Evolutionary conservation across 495 filamentous ascomycete species (phyloP), one percentile per base, ranked within the genome.

Genomic region (Aspergillus affinis): DNA sequence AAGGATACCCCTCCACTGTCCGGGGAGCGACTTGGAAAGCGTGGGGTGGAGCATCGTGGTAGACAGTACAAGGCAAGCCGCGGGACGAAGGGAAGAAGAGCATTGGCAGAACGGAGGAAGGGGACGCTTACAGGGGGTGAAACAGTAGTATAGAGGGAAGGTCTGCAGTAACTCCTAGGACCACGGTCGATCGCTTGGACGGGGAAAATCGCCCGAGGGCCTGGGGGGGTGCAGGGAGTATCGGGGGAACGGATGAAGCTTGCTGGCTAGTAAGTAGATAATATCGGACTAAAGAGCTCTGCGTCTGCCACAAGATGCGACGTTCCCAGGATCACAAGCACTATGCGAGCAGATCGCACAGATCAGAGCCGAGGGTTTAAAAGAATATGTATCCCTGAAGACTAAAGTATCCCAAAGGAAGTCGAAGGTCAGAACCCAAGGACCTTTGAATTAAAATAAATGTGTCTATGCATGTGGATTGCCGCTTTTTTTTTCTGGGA

Each of bases 181-280:
- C 57, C 57, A 54, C 55, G 41, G 65, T 65, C 59, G 66, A 58
- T 56, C 61, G 32, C 21, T 50, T 30, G 20, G 27, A 36, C 59
- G 48, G 61, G 60, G 48, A 36, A 59, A 59, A 65, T 59, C 54
- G 59, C 63, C 63, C 64, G 62, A 54, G 55, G 45, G 53, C 50
- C 55, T 59, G 29, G 55, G 52, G 59, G 17, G 6, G 18, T n/a
- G 27, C 51, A 55, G 60, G 62, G 54, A 48, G 60, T 58, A 60
- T 67, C 75, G 75, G 75, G 63, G 72, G 66, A 77, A 76, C 73
- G 75, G 75, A 77, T 70, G 68, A 61, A 62, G 61, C 55, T 69
- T 48, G 57, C 57, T 61, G 46, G 45, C 26, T 48, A 56, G 45
- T 48, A 51, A 32, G 20, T 30, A 50, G 61, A 60, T 60, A 60